These are phyloP conservation scores for Prunus yedoensis DNA, from an alignment of 331 rosid species.

Conservation along the genomic window DNA sequence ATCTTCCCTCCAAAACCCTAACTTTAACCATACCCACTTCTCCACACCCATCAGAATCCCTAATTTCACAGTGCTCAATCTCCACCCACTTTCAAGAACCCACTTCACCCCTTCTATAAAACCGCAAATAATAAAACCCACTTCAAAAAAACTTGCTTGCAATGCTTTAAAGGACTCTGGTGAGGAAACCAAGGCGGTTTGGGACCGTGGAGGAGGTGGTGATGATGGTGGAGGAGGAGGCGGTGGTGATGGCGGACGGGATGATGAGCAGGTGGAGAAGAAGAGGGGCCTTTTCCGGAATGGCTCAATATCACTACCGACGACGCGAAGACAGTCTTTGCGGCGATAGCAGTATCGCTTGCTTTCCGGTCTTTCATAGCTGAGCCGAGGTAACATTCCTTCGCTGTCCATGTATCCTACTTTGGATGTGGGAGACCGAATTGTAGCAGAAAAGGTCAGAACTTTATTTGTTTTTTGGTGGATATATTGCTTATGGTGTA, in stretches of 20 bases:
- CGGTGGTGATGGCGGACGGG: slow-evolving; percentile 46
- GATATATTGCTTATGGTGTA: background rate
- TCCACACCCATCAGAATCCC: slow-evolving; percentile 31
- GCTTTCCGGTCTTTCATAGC: too few relatives aligned
- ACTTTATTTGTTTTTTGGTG: background rate
- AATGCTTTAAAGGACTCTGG: slow-evolving; percentile 56
- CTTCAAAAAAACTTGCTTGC: slow-evolving; percentile 37
- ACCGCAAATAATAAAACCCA: slow-evolving; percentile 31
- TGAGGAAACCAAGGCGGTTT: slow-evolving; percentile 47
- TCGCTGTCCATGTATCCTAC: too few relatives aligned
- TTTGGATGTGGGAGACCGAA: too few relatives aligned
- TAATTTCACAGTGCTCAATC: slow-evolving; percentile 19
- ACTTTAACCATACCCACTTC: slow-evolving; percentile 31
- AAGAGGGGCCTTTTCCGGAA: slow-evolving; percentile 60
- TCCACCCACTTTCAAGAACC: slow-evolving; percentile 21
- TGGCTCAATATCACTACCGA: slow-evolving; percentile 80
- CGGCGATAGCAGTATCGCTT: too few relatives aligned
- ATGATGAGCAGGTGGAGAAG: slow-evolving; percentile 49
- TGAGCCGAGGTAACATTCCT: too few relatives aligned
- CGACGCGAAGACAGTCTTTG: slow-evolving; percentile 90
- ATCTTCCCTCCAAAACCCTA: slow-evolving; percentile 44
- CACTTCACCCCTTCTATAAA: slow-evolving; percentile 10
- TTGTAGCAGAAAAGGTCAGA: slow-evolving; percentile 88
- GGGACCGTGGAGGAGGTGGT: slow-evolving; percentile 37
- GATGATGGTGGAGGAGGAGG: slow-evolving; percentile 51